Conservation (phyloP, 2,329 filamentous ascomycete species). For the Colletotrichum cuscutae region DNA sequence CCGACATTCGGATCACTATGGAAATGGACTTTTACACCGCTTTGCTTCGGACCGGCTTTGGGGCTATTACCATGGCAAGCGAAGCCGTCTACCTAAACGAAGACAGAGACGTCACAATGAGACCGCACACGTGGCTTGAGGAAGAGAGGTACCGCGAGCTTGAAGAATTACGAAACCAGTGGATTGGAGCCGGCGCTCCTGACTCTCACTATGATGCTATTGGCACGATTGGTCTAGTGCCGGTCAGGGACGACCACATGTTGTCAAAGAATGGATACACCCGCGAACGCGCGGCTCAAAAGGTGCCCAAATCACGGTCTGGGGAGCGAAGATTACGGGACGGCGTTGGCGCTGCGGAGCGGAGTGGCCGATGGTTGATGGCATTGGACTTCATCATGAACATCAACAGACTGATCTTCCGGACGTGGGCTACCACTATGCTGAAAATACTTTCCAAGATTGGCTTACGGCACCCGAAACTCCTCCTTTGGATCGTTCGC, state of each 20-base stretch:
- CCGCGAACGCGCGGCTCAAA: constrained; percentile 75
- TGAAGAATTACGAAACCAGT: constrained; percentile 66
- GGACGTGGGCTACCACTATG: constrained; percentile 65
- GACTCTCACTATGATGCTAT: constrained; percentile 62
- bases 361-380: constrained; percentile 82
- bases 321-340: constrained; percentile 61
- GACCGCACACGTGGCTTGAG: constrained; percentile 89
- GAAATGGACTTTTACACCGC: constrained; percentile 97
- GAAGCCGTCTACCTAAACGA: constrained; percentile 97
- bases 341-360: constrained; percentile 82
- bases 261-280: constrained; percentile 69
- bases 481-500: constrained; percentile 66
- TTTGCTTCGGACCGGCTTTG: constrained; percentile 86
- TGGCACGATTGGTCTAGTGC: constrained; percentile 65
- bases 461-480: constrained; percentile 72
- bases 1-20: constrained; percentile 81
- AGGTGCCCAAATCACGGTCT: constrained; percentile 57
- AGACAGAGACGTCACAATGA: constrained; percentile 78
- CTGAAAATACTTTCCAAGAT: constrained; percentile 65
- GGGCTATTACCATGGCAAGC: constrained; percentile 89
- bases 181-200: constrained; percentile 57
- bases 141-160: constrained; percentile 85
- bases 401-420: constrained; percentile 73
- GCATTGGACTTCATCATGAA: constrained; percentile 80
- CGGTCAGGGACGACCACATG: constrained; percentile 58